A percentile compares a stretch with the other conserved stretches of the same genome.
Evolutionary conservation across 1,284 basidiomycete species (phyloP).

Genomic region (Inonotus obliquus): DNA sequence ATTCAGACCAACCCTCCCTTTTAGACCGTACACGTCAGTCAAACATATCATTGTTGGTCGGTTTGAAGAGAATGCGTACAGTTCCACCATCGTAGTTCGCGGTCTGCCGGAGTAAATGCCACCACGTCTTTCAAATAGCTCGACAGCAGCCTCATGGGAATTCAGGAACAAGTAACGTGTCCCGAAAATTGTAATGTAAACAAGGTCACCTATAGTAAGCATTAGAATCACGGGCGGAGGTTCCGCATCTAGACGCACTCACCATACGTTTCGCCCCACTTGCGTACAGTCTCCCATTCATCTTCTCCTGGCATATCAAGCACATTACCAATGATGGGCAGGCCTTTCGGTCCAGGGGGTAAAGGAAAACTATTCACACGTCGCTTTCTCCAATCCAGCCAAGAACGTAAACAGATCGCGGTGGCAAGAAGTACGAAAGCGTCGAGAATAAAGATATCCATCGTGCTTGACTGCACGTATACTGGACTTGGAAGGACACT

Average conservation of each 20-base stretch:
- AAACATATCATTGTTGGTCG: background rate
- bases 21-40: too few relatives aligned
- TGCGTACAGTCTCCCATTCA: conserved; percentile 16
- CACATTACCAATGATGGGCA: conserved; percentile 21
- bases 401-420: background rate
- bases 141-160: conserved; percentile 45
- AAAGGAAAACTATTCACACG: background rate
- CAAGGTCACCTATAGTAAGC: conserved; percentile 46
- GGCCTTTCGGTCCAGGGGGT: conserved; percentile 20
- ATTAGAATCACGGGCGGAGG: background rate
- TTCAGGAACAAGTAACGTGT: conserved; percentile 49
- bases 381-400: background rate
- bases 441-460: background rate
- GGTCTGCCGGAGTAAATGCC: conserved; percentile 71
- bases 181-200: conserved; percentile 31
- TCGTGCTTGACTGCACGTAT: background rate
- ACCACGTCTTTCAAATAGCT: conserved; percentile 64
- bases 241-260: background rate
- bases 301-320: conserved; percentile 18
- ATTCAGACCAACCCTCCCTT: conserved; percentile 11
- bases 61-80: conserved; percentile 23
- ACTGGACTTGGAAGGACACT: background rate
- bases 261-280: conserved; percentile 22
- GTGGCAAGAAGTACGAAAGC: background rate
- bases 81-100: conserved; percentile 37